Base-by-base conservation (phyloP, 2,329 filamentous ascomycete species). In the Davidsoniella eucalypti region DNA sequence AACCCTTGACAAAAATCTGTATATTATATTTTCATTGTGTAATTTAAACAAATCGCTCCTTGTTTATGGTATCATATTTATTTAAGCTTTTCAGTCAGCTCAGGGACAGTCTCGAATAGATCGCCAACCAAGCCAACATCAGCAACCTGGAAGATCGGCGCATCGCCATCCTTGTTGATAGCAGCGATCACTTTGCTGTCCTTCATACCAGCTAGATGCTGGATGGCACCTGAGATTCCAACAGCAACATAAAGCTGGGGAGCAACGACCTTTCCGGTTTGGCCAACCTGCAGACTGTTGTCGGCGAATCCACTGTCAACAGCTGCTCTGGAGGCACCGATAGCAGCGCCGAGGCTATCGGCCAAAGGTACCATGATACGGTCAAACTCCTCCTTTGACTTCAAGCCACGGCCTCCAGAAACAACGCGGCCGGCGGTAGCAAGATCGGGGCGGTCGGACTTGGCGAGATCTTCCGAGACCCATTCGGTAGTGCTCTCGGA, bases 191-290 rank as follows among this genome's bases (percentile, higher is more conserved):
- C 92, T 72, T 98, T 98, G 72, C 87, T 95, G 63, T 98, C 92
- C 76, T 98, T 98, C 92, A 98, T 98, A 63, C 92, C 92, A 29
- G 92, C 92, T 67, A 98, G 67, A 72, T 98, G 92, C 69, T 98
- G 92, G 58, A 98, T 98, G 18, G 92, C 92, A 49, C 92, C 92
- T 7, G 87, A 94, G 59, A 98, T 96, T 61, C 92, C 92, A 10
- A 90, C 88, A 49, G 87, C 93, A 58, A 98, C 75, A 64, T 98
- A 98, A 54, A 98, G 71, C 66, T 98, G 82, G 53, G 92, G 92
- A 44, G 92, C 92, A 50, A 98, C 90, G 55, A 96, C 94, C 76
- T 98, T 98, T 61, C 92, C 92, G 12, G 92, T 98, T 73, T 98
- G 92, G 43, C 92, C 92, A 56, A 98, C 90, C 69, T 98, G 92